phyloP scores from a whole-genome alignment of 2,329 filamentous ascomycete species.

The Colletotrichum destructivum region DNA sequence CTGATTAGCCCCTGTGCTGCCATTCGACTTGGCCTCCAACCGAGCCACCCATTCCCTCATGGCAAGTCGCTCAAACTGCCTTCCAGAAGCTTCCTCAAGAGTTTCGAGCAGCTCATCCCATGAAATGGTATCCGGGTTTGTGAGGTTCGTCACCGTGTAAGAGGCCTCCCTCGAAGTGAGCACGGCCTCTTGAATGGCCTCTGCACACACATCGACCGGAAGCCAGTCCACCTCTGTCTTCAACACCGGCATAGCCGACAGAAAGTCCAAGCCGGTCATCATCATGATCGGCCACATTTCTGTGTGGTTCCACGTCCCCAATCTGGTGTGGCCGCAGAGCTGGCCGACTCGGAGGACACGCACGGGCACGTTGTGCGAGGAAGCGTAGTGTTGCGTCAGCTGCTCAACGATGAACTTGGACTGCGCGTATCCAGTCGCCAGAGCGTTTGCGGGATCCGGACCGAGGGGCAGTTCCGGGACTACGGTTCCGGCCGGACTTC shows the following conservation, averaged over 20 bases:
- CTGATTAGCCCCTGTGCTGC: neutral
- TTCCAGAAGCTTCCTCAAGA: neutral
- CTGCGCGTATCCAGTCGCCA: conserved; percentile 29
- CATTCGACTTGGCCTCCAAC: neutral
- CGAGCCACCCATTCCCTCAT: conserved; percentile 23
- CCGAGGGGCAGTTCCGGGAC: conserved; percentile 11
- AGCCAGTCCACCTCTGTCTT: conserved; percentile 31
- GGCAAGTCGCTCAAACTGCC: neutral
- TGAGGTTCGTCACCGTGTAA: conserved; percentile 9
- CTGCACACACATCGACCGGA: conserved; percentile 26
- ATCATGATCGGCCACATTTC: conserved; percentile 39
- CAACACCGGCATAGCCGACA: conserved; percentile 18
- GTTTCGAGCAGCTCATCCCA: neutral
- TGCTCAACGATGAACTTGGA: conserved; percentile 35
- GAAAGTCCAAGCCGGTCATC: conserved; percentile 5
- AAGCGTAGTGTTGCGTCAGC: conserved; percentile 16
- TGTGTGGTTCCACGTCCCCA: conserved; percentile 24
- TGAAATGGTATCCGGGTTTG: conserved; percentile 1
- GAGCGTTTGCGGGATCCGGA: neutral
- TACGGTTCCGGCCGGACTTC: neutral
- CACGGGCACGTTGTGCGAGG: neutral
- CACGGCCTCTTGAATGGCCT: neutral
- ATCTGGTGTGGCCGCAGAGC: conserved; percentile 9
- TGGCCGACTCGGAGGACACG: conserved; percentile 23
- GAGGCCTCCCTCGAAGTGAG: neutral